Evolutionary conservation across 2,329 filamentous ascomycete genomes (phyloP), one percentile per base, ranked within the genome.

Genomic region (Fusarium buharicum): DNA sequence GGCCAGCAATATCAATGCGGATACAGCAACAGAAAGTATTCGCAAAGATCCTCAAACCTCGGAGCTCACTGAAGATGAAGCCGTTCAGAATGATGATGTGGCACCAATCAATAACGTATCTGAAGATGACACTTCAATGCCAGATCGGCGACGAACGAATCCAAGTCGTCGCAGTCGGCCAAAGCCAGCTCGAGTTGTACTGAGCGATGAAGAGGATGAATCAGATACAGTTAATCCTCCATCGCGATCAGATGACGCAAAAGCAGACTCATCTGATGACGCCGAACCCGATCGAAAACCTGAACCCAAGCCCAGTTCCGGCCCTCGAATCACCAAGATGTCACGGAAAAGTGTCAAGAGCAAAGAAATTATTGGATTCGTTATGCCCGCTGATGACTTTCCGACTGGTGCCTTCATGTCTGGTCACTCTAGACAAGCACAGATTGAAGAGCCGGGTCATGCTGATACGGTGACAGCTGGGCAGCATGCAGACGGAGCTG

Each of bases 361-460:
- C 66, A 79, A 72, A 59, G 81, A 82, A 52, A 75, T 82, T n/a
- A 73, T 82, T 46, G 80, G 81, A 4, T 78, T 77, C 40, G 47
- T 70, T 9, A 40, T 70, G 17, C 65, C 66, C 2, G 30, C 45
- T 12, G 65, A 66, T 10, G 59, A 62, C 4, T 55, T 52, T 7
- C 17, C 53, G 3, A 50, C 66, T 20, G 47, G 59, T 14, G 45
- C 55, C 3, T 63, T 68, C 12, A 68, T 67, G 34, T 56, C 66
- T 7, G 45, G 43, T 1, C 40, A 38, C 13, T 6, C n/a, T 49
- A 40, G 27, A n/a, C 40, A 44, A 17, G 14, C n/a, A 22, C 20
- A 38, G 34, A 12, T 8, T 18, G 45, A 55, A 41, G 51, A 55
- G 34, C 17, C 44, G 6, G 43, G 30, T 9, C 31, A 31, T 22